Evolutionary conservation across 169 alveolate genomes (phyloP).

Genomic region (Cryptosporidium meleagridis): DNA sequence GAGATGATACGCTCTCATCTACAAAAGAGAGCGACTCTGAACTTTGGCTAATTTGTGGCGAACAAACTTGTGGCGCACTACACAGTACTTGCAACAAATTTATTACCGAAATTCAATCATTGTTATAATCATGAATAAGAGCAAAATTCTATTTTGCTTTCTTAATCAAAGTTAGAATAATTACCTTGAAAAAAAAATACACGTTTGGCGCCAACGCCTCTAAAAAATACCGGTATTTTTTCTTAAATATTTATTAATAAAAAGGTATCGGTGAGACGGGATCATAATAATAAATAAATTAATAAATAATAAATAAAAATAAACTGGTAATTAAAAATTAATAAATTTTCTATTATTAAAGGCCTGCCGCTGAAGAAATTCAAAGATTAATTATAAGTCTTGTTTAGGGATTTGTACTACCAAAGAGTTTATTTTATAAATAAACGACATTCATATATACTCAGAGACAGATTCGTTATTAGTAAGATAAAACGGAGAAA

Average conservation of each 20-base stretch:
- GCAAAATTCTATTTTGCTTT: neutral
- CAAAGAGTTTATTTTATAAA: constrained; percentile 21
- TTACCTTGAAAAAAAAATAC: neutral
- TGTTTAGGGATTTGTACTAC: constrained; percentile 8
- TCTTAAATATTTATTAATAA: neutral
- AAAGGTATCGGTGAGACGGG: constrained; percentile 65
- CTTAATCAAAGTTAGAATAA: neutral
- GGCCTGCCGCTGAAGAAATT: neutral
- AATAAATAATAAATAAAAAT: neutral
- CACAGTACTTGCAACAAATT: constrained; percentile 56
- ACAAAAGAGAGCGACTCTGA: neutral
- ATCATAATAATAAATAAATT: constrained; percentile 7
- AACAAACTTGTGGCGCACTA: constrained; percentile 54
- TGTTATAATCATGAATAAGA: neutral
- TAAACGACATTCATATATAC: neutral
- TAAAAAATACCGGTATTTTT: neutral
- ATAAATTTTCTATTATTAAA: neutral
- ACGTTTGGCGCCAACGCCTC: neutral
- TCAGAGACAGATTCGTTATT: neutral
- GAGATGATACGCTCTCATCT: neutral
- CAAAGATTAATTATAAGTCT: constrained; percentile 25
- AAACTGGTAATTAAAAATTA: neutral
- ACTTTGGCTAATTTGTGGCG: constrained; percentile 53
- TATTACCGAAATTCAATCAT: constrained; percentile 17
- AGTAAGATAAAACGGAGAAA: neutral